These are phyloP conservation scores for Spergularia azorica DNA, from an alignment of 179 eudicot species.

Conservation along the genomic window DNA sequence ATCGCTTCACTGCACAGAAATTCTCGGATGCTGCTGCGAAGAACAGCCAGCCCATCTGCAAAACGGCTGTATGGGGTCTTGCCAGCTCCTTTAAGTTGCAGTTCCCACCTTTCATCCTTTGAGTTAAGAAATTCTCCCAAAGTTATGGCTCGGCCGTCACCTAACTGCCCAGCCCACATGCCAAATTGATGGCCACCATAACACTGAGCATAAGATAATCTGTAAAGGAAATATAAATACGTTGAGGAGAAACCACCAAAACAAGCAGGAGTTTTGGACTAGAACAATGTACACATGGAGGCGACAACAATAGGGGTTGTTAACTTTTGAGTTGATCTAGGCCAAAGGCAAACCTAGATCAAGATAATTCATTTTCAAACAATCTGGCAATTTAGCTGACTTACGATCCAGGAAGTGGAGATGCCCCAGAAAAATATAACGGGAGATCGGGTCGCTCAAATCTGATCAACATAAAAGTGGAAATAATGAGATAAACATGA, in stretches of 20 bases:
- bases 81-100: slow-evolving; percentile 99
- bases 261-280: slow-evolving; percentile 3
- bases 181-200: slow-evolving; percentile 99
- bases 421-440: slow-evolving; percentile 73
- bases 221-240: slow-evolving; percentile 23
- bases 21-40: slow-evolving; percentile 94
- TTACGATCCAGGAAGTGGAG: slow-evolving; percentile 84
- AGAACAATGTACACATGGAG: slow-evolving; percentile 13
- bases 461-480: slow-evolving; percentile 45
- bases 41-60: slow-evolving; percentile 98
- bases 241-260: slow-evolving; percentile 17
- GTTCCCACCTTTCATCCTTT: slow-evolving; percentile 88
- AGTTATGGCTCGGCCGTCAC: slow-evolving; percentile 98
- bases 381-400: slow-evolving; percentile 25
- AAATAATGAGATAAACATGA: slow-evolving; percentile 1
- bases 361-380: neutral
- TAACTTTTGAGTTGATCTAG: neutral
- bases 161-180: slow-evolving; percentile 99
- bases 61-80: slow-evolving; percentile 98
- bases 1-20: slow-evolving; percentile 99
- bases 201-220: slow-evolving; percentile 94
- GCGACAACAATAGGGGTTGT: neutral
- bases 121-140: slow-evolving; percentile 88
- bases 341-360: neutral
- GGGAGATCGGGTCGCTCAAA: slow-evolving; percentile 91